Conservation (phyloP, 306 rosid species). For the Quillaja saponaria region DNA sequence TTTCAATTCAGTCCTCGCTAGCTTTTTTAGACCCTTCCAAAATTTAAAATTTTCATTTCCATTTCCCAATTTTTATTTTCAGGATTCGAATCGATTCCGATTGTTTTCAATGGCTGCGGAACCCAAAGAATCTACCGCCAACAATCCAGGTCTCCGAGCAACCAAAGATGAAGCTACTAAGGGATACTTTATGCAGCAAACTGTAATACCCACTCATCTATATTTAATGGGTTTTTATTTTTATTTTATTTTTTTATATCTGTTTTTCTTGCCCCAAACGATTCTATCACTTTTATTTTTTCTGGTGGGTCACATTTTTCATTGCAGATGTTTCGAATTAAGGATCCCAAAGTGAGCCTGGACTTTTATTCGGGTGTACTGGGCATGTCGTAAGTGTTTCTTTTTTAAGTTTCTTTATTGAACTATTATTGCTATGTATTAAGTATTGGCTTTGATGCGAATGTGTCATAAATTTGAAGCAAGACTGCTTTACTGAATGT, state of each 20-base stretch:
- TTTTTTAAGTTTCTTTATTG: too few species aligned
- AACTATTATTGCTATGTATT: too few species aligned
- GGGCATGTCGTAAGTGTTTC: constrained; percentile 93
- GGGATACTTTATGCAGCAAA: constrained; percentile 87
- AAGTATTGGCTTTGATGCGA: too few species aligned
- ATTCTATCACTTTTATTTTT: neutral
- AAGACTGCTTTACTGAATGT: too few species aligned
- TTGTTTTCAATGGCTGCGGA: constrained; percentile 76
- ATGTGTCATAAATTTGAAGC: too few species aligned
- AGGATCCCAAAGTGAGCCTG: constrained; percentile 91
- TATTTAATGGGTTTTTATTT: too few species aligned
- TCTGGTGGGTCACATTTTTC: neutral
- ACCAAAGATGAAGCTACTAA: constrained; percentile 78
- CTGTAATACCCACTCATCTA: constrained; percentile 36
- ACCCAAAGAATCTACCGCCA: constrained; percentile 60
- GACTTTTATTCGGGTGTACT: constrained; percentile 86
- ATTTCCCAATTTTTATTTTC: constrained; percentile 10
- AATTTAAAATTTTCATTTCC: neutral
- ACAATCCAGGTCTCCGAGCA: constrained; percentile 75
- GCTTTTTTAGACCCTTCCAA: neutral
- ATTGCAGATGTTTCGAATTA: constrained; percentile 71
- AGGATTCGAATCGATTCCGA: constrained; percentile 50
- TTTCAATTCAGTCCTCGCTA: neutral
- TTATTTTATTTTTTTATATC: too few species aligned
- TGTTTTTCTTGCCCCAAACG: too few species aligned